phyloP scores from a whole-genome alignment of 1,139 yeast species.

The Scheffersomyces quercinus region DNA sequence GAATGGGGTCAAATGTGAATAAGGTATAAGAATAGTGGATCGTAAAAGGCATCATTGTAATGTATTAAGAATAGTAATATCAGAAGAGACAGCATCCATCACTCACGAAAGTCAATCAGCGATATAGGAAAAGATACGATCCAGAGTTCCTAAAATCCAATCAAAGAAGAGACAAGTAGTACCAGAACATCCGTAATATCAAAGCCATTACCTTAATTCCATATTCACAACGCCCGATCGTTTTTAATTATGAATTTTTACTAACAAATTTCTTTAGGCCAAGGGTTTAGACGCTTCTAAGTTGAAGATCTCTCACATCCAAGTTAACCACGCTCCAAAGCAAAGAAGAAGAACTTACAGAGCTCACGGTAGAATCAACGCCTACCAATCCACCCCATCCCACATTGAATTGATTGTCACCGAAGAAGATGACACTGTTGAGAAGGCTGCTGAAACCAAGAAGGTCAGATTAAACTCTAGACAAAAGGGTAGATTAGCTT shows the following conservation, averaged over 20 bases:
- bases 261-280: constrained; percentile 40
- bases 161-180: no score
- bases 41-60: no score
- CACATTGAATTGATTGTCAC: constrained; percentile 97
- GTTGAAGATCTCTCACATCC: constrained; percentile 95
- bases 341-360: constrained; percentile 99
- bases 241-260: constrained; percentile 1
- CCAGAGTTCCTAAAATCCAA: no score
- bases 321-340: constrained; percentile 99
- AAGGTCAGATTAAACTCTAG: constrained; percentile 81
- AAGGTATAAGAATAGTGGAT: no score
- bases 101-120: no score
- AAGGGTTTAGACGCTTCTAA: constrained; percentile 97
- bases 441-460: constrained; percentile 87
- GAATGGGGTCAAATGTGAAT: no score
- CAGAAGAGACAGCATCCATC: no score
- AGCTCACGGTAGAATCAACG: constrained; percentile 99
- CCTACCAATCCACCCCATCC: constrained; percentile 97
- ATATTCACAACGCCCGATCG: no score
- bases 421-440: constrained; percentile 93
- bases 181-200: no score
- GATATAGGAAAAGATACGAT: no score
- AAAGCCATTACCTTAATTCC: no score
- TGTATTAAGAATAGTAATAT: no score
- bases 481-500: constrained; percentile 90